Percentiles rank a stretch among this genome's conserved stretches.
These are phyloP conservation scores for Trypanosoma lewisi DNA, from an alignment of 208 protist genomes.

Conservation along the genomic window DNA sequence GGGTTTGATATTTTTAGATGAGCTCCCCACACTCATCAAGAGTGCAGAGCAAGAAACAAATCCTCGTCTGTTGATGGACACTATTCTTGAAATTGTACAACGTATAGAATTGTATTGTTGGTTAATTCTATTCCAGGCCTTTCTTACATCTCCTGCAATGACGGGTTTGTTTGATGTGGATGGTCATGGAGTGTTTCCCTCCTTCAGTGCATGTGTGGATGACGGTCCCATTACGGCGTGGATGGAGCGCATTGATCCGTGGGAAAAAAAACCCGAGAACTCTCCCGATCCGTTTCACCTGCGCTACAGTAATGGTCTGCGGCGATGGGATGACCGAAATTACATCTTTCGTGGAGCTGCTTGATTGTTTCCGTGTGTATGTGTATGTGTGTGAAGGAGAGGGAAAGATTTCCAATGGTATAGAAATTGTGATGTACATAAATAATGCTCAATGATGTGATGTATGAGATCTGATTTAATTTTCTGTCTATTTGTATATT, in stretches of 20 bases:
- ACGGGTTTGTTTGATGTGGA: slow-evolving; percentile 11
- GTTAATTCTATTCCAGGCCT: slow-evolving; percentile 62
- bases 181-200: slow-evolving; percentile 17
- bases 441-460: background rate
- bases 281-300: slow-evolving; percentile 64
- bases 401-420: no score
- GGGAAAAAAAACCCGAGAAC: slow-evolving; percentile 23
- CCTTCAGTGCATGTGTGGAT: slow-evolving; percentile 47
- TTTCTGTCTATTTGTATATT: background rate
- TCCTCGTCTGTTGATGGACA: slow-evolving; percentile 23
- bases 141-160: slow-evolving; percentile 34
- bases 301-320: slow-evolving; percentile 77
- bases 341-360: slow-evolving; percentile 55
- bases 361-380: background rate
- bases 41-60: slow-evolving; percentile 17
- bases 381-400: no score
- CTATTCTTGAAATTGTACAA: slow-evolving; percentile 22
- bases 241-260: slow-evolving; percentile 74
- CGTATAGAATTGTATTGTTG: slow-evolving; percentile 58
- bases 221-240: slow-evolving; percentile 29
- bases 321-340: slow-evolving; percentile 72
- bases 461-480: background rate
- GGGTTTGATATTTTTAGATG: slow-evolving; percentile 30
- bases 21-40: slow-evolving; percentile 21
- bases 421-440: background rate